These are phyloP conservation scores for Entonaema liquescens DNA, from an alignment of 495 filamentous ascomycete genomes.

Conservation along the genomic window DNA sequence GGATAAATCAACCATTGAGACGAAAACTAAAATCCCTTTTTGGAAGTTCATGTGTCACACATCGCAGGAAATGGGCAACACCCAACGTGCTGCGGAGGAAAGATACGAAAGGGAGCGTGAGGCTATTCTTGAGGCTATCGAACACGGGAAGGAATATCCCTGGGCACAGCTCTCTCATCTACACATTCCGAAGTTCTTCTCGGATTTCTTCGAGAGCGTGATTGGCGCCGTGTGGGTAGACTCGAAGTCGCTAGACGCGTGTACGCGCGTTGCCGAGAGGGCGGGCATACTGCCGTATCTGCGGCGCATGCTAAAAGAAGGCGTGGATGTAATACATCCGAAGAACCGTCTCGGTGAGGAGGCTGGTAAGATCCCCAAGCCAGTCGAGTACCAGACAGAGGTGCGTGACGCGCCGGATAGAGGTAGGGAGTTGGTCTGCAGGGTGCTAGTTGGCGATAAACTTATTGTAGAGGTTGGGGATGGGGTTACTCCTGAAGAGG, in stretches of 20 bases:
- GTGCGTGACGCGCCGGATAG: conserved; percentile 12
- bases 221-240: conserved; percentile 90
- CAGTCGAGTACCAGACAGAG: conserved; percentile 59
- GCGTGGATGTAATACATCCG: conserved; percentile 74
- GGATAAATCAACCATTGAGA: conserved; percentile 18
- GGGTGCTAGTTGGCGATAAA: conserved; percentile 59
- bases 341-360: conserved; percentile 72
- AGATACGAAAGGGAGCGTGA: conserved; percentile 61
- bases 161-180: conserved; percentile 76
- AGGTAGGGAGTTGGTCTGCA: conserved; percentile 54
- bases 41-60: conserved; percentile 75
- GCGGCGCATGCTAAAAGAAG: conserved; percentile 64
- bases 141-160: conserved; percentile 65
- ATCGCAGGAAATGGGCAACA: conserved; percentile 52
- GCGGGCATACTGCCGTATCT: conserved; percentile 73
- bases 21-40: conserved; percentile 55
- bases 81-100: conserved; percentile 53
- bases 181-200: conserved; percentile 80
- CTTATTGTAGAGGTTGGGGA: conserved; percentile 56
- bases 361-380: conserved; percentile 53
- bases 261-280: conserved; percentile 65
- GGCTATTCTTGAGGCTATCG: conserved; percentile 60
- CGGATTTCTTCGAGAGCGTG: conserved; percentile 82
- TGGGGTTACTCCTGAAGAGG: conserved; percentile 62
- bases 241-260: conserved; percentile 65